Evolutionary conservation across 2,329 filamentous ascomycete species (phyloP).

Genomic region (Dothistroma pini): DNA sequence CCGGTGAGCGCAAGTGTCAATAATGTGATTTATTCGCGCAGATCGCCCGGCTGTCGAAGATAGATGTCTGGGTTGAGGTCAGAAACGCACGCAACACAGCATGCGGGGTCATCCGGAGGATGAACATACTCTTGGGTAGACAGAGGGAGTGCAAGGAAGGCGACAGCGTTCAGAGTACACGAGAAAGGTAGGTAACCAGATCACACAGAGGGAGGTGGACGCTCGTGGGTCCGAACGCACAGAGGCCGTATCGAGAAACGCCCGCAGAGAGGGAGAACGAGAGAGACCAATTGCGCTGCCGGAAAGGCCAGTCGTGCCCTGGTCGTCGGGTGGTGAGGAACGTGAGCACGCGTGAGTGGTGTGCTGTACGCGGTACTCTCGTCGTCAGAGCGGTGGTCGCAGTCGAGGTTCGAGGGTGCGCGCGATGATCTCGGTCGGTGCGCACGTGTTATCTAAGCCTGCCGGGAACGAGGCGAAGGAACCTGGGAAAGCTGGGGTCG

Average conservation of each 20-base stretch:
- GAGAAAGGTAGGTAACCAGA: slow-evolving; percentile 14
- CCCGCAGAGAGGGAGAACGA: slow-evolving; percentile 15
- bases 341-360: neutral
- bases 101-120: slow-evolving; percentile 23
- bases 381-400: neutral
- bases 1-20: neutral
- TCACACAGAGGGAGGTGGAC: slow-evolving; percentile 8
- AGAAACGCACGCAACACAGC: slow-evolving; percentile 9
- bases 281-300: slow-evolving; percentile 9
- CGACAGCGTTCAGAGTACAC: slow-evolving; percentile 14
- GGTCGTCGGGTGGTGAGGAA: neutral
- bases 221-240: slow-evolving; percentile 26
- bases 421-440: too few relatives aligned
- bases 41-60: slow-evolving; percentile 4
- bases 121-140: slow-evolving; percentile 18
- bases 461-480: too few relatives aligned
- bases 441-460: too few relatives aligned
- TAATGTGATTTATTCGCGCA: slow-evolving; percentile 1
- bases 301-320: slow-evolving; percentile 1
- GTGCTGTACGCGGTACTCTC: neutral
- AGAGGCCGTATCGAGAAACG: slow-evolving; percentile 25
- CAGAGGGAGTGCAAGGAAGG: slow-evolving; percentile 10
- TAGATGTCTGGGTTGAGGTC: slow-evolving; percentile 2
- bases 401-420: neutral
- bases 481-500: too few relatives aligned